Evolutionary conservation across 768 basidiomycete species (phyloP), one percentile per base, ranked within the genome.

Genomic region (Agrocybe praecox): DNA sequence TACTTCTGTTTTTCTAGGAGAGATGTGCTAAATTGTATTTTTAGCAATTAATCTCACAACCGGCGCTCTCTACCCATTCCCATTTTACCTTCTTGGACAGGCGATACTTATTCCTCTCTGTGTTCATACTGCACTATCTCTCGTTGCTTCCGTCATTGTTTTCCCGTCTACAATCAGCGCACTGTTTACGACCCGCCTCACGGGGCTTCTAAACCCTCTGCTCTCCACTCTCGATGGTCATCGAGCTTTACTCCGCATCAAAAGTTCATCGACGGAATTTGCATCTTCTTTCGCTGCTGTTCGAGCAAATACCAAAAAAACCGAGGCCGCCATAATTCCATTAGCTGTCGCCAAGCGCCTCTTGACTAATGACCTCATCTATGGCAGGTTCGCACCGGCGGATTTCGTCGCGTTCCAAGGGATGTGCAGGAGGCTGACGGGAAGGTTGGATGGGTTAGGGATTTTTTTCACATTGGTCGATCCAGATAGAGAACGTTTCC

Each of bases 111-210:
- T 90, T 6, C 89, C 90, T 0, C 59, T 91, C 6, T 65, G 73
- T 0, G 75, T 89, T 51, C 88, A 90, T 65, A 79, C 81, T 9
- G 85, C 77, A 1, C 61, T 91, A 19, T 68, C 85, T 9, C 71
- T 92, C 56, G 46, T 80, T 2, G 63, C 71, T 6, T 84, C 86
- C 2, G 67, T 85, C 4, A 11, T 81, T 29, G 69, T 91, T 44
- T 90, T 90, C 68, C 89, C 90, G 0, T 72, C 75, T 1, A 83
- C 88, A 1, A 75, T 88, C 42, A 86, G 89, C 0, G 72, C 85
- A 0, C 72, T 79, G 46, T 90, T 87, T 64, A 82, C 83, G 2
- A 72, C 65, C 17, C 74, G 79, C 7, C 70, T 90, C 1, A 72
- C 75, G 43, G 70, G 56, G 2, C 78, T 85, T 7, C 68, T 89